Base-by-base conservation (phyloP, 768 basidiomycete species). In the Trametes villosa region DNA sequence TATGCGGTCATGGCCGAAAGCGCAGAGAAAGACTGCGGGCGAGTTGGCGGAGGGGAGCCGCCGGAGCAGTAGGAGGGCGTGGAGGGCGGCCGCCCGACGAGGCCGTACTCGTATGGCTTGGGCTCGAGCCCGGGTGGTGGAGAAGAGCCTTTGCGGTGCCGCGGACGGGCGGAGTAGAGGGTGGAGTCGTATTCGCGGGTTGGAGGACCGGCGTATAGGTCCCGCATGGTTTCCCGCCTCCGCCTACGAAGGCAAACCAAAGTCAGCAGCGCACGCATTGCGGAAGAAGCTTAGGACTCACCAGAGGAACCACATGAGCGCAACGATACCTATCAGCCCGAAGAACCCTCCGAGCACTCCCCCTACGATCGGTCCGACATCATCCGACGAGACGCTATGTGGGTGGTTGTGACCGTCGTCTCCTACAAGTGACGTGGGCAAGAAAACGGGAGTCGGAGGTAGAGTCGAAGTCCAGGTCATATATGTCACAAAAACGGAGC, bases 101-200 rank as follows among this genome's bases (percentile, higher is more conserved):
- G 76, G 18, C 86, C 86, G 63, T 88, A 88, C 65, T 84, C 78
- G 67, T 88, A 88, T 24, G 86, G 85, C 68, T 75, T 80, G 5
- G 83, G 84, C 47, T 80, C 78, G 29, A 74, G 71, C 40, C 76
- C 75, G 18, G 57, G 59, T 22, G 60, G 59, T 18, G 63, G 41
- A 4, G 60, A 62, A 22, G 49, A 49, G 31, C 40, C 29, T 12
- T 38, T 36, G 5, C 29, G 26, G 17, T 41, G 57, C 4, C 36
- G 60, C n/a, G 38, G 31, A n/a, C 51, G 38, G 2, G 46, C 22
- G 3, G 55, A 46, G 31, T 58, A 47, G 1, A 49, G 36, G 26
- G 53, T 15, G 12, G 56, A 49, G 36, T 64, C 62, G 46, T 57
- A 48, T 15, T 60, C 63, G 13, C 24, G 47, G 9, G 38, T 17